Percentiles rank a stretch among this genome's conserved stretches.
These are phyloP conservation scores for Wickerhamiella kurtzmanii DNA, from an alignment of 805 yeast species.

Conservation along the genomic window DNA sequence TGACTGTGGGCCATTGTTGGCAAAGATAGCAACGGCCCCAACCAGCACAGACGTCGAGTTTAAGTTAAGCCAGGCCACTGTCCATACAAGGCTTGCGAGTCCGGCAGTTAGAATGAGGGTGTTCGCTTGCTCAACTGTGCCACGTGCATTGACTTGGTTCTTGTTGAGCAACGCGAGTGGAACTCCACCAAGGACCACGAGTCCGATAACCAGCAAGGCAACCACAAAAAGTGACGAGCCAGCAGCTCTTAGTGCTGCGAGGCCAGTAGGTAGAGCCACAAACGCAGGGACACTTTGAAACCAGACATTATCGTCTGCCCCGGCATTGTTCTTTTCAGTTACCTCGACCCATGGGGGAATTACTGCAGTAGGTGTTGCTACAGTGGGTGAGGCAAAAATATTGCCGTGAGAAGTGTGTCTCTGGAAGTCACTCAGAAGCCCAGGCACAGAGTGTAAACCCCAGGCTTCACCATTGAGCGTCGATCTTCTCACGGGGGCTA, in stretches of 20 bases:
- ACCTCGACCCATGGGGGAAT: background rate
- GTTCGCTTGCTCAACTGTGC: background rate
- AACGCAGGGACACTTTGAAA: conserved; percentile 4
- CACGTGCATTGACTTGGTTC: background rate
- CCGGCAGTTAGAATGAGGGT: background rate
- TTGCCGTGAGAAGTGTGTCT: conserved; percentile 24
- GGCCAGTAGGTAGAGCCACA: conserved; percentile 9
- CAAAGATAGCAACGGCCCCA: background rate
- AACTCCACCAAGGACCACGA: conserved; percentile 4
- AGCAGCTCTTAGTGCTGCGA: conserved; percentile 6
- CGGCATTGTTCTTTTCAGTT: background rate
- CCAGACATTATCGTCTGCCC: background rate
- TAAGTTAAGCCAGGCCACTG: background rate
- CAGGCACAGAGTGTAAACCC: conserved; percentile 28
- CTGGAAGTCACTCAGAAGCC: conserved; percentile 25
- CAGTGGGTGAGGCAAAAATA: background rate
- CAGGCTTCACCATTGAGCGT: conserved; percentile 22
- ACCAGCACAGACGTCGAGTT: background rate
- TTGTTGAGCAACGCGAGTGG: conserved; percentile 1
- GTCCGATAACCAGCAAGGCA: conserved; percentile 7
- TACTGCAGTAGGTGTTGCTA: background rate
- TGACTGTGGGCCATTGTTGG: background rate
- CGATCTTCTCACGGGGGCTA: conserved; percentile 22
- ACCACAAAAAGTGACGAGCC: background rate
- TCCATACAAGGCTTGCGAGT: background rate